A percentile compares a stretch with the other conserved stretches of the same genome.
These are phyloP conservation scores for Diplodia scrobiculata DNA, from an alignment of 2,329 filamentous ascomycete species.

Conservation along the genomic window DNA sequence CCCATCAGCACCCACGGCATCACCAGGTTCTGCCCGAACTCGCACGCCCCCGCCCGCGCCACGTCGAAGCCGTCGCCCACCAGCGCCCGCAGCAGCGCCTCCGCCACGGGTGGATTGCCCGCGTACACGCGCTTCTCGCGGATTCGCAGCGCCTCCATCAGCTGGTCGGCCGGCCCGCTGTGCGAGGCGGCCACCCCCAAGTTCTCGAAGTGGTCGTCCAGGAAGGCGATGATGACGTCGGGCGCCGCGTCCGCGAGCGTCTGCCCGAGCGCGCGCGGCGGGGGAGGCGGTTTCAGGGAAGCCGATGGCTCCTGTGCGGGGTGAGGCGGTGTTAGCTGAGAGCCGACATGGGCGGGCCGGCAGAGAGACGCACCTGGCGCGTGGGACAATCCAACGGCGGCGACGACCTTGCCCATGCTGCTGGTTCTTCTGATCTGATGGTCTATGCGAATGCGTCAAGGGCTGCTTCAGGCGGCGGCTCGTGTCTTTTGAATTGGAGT, in stretches of 20 bases:
- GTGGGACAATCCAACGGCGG: slow-evolving; percentile 30
- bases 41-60: slow-evolving; percentile 34
- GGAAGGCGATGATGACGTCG: slow-evolving; percentile 40
- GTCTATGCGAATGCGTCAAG: too few relatives aligned
- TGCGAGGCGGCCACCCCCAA: slow-evolving; percentile 37
- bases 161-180: slow-evolving; percentile 39
- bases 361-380: slow-evolving; percentile 23
- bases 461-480: too few relatives aligned
- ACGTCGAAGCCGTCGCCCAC: slow-evolving; percentile 37
- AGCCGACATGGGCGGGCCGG: too few relatives aligned
- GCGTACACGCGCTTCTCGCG: slow-evolving; percentile 36
- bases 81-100: slow-evolving; percentile 34
- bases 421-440: too few relatives aligned
- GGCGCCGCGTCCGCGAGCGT: slow-evolving; percentile 37
- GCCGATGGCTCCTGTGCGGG: slow-evolving; percentile 34
- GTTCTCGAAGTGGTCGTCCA: slow-evolving; percentile 41
- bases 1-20: slow-evolving; percentile 41
- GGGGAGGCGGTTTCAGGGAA: slow-evolving; percentile 38
- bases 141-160: slow-evolving; percentile 34
- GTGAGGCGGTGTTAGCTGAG: background rate
- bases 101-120: slow-evolving; percentile 36
- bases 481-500: too few relatives aligned
- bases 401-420: slow-evolving; percentile 30
- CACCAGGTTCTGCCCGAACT: slow-evolving; percentile 39
- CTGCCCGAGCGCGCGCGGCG: slow-evolving; percentile 35